These are phyloP conservation scores for Lyophyllum atratum DNA, from an alignment of 768 basidiomycete genomes.

Conservation along the genomic window DNA sequence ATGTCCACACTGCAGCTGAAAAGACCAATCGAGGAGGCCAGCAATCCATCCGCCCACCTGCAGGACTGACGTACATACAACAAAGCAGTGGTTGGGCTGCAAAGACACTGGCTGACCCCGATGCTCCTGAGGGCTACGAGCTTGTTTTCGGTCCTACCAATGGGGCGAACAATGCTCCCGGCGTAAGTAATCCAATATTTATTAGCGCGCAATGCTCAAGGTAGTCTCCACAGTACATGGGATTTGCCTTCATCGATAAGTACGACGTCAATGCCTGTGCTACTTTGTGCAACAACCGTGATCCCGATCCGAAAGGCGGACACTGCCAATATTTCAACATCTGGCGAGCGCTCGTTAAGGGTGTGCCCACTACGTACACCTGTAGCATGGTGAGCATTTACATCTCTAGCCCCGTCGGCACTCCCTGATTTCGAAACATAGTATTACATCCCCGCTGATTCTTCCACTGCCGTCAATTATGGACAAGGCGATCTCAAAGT, in stretches of 20 bases:
- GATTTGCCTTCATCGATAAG: slow-evolving; percentile 44
- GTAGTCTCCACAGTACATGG: slow-evolving; percentile 41
- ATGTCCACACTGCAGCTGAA: slow-evolving; percentile 42
- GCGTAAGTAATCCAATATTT: slow-evolving; percentile 13
- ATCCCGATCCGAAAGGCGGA: slow-evolving; percentile 41
- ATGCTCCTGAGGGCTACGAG: slow-evolving; percentile 43
- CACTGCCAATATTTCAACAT: slow-evolving; percentile 52
- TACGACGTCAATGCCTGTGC: slow-evolving; percentile 50
- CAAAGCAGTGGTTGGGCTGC: slow-evolving; percentile 44
- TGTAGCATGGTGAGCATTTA: slow-evolving; percentile 43
- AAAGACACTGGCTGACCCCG: slow-evolving; percentile 38
- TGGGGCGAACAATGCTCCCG: slow-evolving; percentile 47
- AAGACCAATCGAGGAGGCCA: slow-evolving; percentile 47
- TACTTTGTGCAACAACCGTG: slow-evolving; percentile 41
- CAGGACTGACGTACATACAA: slow-evolving; percentile 43
- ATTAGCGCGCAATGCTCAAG: neutral
- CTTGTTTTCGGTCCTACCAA: slow-evolving; percentile 45
- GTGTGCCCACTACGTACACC: slow-evolving; percentile 44
- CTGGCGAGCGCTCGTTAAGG: slow-evolving; percentile 48
- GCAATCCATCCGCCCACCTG: slow-evolving; percentile 34
- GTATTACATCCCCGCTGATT: slow-evolving; percentile 46
- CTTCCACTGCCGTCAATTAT: slow-evolving; percentile 43
- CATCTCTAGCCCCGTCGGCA: neutral
- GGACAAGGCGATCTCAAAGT: slow-evolving; percentile 46
- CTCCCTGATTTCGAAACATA: slow-evolving; percentile 12